phyloP scores from a whole-genome alignment of 2,329 filamentous ascomycete genomes.

The Huntiella bhutanensis region DNA sequence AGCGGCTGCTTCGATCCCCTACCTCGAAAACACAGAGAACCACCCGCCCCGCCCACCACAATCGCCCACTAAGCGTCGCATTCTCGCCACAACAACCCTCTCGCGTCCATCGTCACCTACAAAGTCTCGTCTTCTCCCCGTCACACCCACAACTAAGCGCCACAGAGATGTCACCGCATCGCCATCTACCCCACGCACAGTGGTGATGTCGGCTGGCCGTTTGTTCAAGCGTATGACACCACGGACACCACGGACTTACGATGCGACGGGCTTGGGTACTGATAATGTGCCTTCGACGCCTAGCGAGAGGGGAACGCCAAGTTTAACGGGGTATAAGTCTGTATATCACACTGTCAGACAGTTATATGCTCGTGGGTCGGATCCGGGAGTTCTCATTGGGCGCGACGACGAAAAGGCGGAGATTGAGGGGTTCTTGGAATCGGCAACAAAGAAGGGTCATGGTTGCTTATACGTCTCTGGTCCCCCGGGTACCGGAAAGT shows the following conservation, averaged over 20 bases:
- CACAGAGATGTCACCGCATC: slow-evolving; percentile 62
- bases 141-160: slow-evolving; percentile 55
- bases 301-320: not conserved
- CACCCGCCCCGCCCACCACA: not conserved
- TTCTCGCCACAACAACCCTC: not conserved
- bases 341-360: slow-evolving; percentile 78
- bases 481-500: slow-evolving; percentile 91
- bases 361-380: slow-evolving; percentile 63
- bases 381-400: slow-evolving; percentile 57
- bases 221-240: slow-evolving; percentile 63
- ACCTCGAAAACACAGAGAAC: slow-evolving; percentile 7
- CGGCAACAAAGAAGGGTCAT: slow-evolving; percentile 35
- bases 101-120: slow-evolving; percentile 2
- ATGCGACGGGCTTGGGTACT: not conserved
- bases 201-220: slow-evolving; percentile 58
- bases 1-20: not conserved
- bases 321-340: slow-evolving; percentile 23
- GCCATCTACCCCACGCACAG: slow-evolving; percentile 65
- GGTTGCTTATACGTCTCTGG: slow-evolving; percentile 92
- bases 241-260: slow-evolving; percentile 35
- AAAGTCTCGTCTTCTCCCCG: slow-evolving; percentile 19
- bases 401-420: slow-evolving; percentile 51
- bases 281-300: slow-evolving; percentile 1
- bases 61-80: slow-evolving; percentile 1
- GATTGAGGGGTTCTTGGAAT: slow-evolving; percentile 47